These are phyloP conservation scores for Musa itinerans DNA, from an alignment of 176 grass and related monocot genomes.

Conservation along the genomic window DNA sequence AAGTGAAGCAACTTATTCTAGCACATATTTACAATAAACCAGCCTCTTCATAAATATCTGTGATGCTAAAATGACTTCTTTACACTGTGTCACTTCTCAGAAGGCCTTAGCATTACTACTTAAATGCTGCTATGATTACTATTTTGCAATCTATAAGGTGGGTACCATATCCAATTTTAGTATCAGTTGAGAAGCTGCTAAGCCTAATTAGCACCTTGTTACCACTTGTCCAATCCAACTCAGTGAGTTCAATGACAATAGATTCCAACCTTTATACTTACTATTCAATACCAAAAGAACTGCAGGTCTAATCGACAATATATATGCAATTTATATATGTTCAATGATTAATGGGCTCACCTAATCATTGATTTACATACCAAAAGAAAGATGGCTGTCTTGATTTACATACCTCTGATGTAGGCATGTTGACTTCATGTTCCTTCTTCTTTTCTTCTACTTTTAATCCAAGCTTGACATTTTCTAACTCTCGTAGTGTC, in stretches of 20 bases:
- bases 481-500: slow-evolving; percentile 89
- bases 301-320: not conserved
- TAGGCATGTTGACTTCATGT: slow-evolving; percentile 35
- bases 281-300: not conserved
- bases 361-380: not conserved
- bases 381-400: not conserved
- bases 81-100: not conserved
- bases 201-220: not conserved
- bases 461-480: slow-evolving; percentile 84
- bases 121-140: not conserved
- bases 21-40: not conserved
- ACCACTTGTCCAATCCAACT: not conserved
- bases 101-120: not conserved
- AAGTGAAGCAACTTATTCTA: not conserved
- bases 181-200: not conserved
- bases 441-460: slow-evolving; percentile 47
- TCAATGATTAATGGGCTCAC: not conserved
- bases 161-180: not conserved
- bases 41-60: not conserved
- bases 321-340: not conserved
- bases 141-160: not conserved
- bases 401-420: slow-evolving; percentile 24
- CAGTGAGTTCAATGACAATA: not conserved
- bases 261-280: no score
- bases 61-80: not conserved